A percentile compares a stretch with the other conserved stretches of the same genome.
phyloP scores from a whole-genome alignment of 2,329 filamentous ascomycete species.

The Fusarium euwallaceae region DNA sequence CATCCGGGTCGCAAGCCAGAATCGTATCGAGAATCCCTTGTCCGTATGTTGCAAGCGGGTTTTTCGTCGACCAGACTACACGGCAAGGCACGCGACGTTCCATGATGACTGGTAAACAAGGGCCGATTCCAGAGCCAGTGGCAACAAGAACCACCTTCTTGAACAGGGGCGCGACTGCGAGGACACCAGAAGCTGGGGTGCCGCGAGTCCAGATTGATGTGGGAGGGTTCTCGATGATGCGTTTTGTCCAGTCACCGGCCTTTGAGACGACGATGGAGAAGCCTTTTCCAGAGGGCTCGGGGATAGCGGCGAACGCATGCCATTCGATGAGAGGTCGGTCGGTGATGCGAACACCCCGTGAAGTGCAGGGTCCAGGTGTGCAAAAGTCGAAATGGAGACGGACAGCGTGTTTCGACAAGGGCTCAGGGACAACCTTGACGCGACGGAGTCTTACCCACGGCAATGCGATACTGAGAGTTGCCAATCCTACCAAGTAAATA shows the following conservation, averaged over 20 bases:
- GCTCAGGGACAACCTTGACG: slow-evolving; percentile 71
- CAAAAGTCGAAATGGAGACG: slow-evolving; percentile 74
- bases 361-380: slow-evolving; percentile 53
- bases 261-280: slow-evolving; percentile 76
- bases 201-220: slow-evolving; percentile 73
- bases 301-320: slow-evolving; percentile 78
- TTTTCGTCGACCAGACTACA: slow-evolving; percentile 38
- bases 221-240: slow-evolving; percentile 70
- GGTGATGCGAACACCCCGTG: slow-evolving; percentile 63
- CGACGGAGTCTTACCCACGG: slow-evolving; percentile 75
- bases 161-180: slow-evolving; percentile 33
- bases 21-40: slow-evolving; percentile 29
- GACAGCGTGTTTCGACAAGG: slow-evolving; percentile 77
- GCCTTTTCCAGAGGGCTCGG: slow-evolving; percentile 62
- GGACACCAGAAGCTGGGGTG: slow-evolving; percentile 66
- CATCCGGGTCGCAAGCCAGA: slow-evolving; percentile 23
- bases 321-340: slow-evolving; percentile 73
- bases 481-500: slow-evolving; percentile 17
- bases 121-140: slow-evolving; percentile 37
- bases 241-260: slow-evolving; percentile 77
- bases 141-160: slow-evolving; percentile 40
- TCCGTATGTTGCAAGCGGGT: slow-evolving; percentile 32
- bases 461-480: slow-evolving; percentile 27
- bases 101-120: slow-evolving; percentile 35
- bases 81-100: slow-evolving; percentile 35